A percentile compares a stretch with the other conserved stretches of the same genome.
phyloP scores from a whole-genome alignment of 2,329 filamentous ascomycete species.

The Pseudopithomyces chartarum region DNA sequence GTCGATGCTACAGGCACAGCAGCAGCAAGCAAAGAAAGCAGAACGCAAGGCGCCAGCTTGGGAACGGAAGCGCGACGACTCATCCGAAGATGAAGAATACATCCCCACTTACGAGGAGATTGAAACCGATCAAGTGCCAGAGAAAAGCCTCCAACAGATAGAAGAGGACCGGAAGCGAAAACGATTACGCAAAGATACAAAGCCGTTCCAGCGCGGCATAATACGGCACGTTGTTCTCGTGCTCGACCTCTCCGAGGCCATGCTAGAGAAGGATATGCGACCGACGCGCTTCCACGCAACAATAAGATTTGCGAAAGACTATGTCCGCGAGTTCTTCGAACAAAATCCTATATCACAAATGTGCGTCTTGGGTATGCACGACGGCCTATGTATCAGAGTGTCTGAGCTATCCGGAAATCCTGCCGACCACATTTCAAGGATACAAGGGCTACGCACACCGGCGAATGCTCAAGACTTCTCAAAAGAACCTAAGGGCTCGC shows the following conservation, averaged over 20 bases:
- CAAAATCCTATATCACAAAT: slow-evolving; percentile 98
- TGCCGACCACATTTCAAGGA: slow-evolving; percentile 79
- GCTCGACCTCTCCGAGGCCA: slow-evolving; percentile 89
- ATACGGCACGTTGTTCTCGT: slow-evolving; percentile 95
- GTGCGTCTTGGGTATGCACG: slow-evolving; percentile 88
- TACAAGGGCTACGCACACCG: slow-evolving; percentile 67
- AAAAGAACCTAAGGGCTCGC: slow-evolving; percentile 56
- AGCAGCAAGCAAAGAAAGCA: slow-evolving; percentile 17
- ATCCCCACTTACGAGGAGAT: slow-evolving; percentile 59
- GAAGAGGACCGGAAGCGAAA: slow-evolving; percentile 84
- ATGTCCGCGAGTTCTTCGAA: slow-evolving; percentile 94
- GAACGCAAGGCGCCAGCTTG: slow-evolving; percentile 53
- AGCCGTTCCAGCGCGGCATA: slow-evolving; percentile 92
- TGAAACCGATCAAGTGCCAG: slow-evolving; percentile 73
- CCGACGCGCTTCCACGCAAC: slow-evolving; percentile 85
- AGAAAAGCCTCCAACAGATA: slow-evolving; percentile 70
- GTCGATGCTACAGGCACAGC: slow-evolving; percentile 19
- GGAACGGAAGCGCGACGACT: slow-evolving; percentile 40
- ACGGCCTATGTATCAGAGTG: slow-evolving; percentile 83
- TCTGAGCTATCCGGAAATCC: slow-evolving; percentile 93
- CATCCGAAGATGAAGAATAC: slow-evolving; percentile 13
- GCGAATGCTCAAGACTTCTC: slow-evolving; percentile 74
- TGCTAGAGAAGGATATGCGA: slow-evolving; percentile 92
- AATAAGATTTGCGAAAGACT: slow-evolving; percentile 81
- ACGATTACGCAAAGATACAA: slow-evolving; percentile 86